These are phyloP conservation scores for Stagonosporopsis chrysanthemi DNA, from an alignment of 2,329 filamentous ascomycete species.

Conservation along the genomic window DNA sequence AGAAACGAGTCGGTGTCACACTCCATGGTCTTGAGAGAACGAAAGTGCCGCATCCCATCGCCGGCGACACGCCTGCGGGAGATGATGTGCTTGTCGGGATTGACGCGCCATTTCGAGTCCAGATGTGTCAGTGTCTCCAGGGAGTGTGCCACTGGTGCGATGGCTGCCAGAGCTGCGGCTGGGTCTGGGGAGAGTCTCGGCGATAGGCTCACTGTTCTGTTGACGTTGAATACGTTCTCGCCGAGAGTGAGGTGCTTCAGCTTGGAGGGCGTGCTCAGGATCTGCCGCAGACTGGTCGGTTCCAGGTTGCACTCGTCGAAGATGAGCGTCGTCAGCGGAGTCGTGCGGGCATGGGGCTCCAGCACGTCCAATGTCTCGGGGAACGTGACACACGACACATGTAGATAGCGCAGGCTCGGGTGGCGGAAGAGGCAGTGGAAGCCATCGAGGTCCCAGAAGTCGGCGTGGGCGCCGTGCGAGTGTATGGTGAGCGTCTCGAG, in stretches of 20 bases:
- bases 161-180: conserved; percentile 31
- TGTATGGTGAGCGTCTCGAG: conserved; percentile 44
- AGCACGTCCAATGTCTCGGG: conserved; percentile 31
- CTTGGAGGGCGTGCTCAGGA: conserved; percentile 38
- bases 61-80: conserved; percentile 28
- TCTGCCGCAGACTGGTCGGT: conserved; percentile 31
- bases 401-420: conserved; percentile 42
- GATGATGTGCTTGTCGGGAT: conserved; percentile 23
- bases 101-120: conserved; percentile 34
- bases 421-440: conserved; percentile 48
- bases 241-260: conserved; percentile 45
- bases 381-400: conserved; percentile 43
- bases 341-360: conserved; percentile 26
- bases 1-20: conserved; percentile 44
- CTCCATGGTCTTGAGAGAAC: conserved; percentile 37
- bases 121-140: conserved; percentile 40
- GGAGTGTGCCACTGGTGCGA: conserved; percentile 41
- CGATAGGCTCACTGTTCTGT: conserved; percentile 14
- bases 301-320: conserved; percentile 48
- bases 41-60: conserved; percentile 42
- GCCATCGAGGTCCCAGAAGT: conserved; percentile 44
- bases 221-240: conserved; percentile 44
- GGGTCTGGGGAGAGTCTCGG: conserved; percentile 29
- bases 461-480: conserved; percentile 41
- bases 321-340: conserved; percentile 41